phyloP scores from a whole-genome alignment of 305 asterid genomes.

The Coffea humblotiana region DNA sequence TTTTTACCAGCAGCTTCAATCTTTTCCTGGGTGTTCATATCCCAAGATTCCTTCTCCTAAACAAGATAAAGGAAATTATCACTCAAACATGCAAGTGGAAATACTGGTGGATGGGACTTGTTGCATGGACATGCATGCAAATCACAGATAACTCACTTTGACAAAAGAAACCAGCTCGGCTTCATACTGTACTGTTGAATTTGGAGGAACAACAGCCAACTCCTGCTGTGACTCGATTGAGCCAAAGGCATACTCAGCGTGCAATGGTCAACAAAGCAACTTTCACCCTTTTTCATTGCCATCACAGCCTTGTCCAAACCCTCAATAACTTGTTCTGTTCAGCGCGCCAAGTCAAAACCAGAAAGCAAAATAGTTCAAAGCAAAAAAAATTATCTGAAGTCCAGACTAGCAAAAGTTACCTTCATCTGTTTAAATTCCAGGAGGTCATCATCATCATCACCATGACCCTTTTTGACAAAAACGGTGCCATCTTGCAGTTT shows the following conservation, averaged over 20 bases:
- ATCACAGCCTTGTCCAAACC: slow-evolving; percentile 76
- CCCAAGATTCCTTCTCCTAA: slow-evolving; percentile 95
- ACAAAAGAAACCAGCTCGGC: slow-evolving; percentile 79
- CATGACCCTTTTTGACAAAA: slow-evolving; percentile 58
- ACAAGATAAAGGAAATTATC: background rate
- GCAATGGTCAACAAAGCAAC: slow-evolving; percentile 59
- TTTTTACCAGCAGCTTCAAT: slow-evolving; percentile 74
- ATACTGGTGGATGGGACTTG: no score
- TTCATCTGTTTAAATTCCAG: slow-evolving; percentile 76
- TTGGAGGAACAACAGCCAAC: slow-evolving; percentile 73
- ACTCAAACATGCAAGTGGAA: background rate
- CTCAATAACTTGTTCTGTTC: slow-evolving; percentile 80
- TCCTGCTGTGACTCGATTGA: slow-evolving; percentile 67
- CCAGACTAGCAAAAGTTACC: slow-evolving; percentile 35
- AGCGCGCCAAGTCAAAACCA: slow-evolving; percentile 1
- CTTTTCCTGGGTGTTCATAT: slow-evolving; percentile 72
- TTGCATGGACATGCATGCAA: background rate
- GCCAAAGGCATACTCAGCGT: slow-evolving; percentile 86
- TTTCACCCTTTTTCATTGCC: slow-evolving; percentile 86
- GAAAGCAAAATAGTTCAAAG: background rate
- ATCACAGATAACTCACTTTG: slow-evolving; percentile 46
- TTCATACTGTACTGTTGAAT: slow-evolving; percentile 68
- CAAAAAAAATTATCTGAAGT: background rate
- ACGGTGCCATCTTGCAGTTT: slow-evolving; percentile 74
- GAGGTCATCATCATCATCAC: slow-evolving; percentile 53